phyloP scores from a whole-genome alignment of 257 asterid species.

The Petunia axillaris region DNA sequence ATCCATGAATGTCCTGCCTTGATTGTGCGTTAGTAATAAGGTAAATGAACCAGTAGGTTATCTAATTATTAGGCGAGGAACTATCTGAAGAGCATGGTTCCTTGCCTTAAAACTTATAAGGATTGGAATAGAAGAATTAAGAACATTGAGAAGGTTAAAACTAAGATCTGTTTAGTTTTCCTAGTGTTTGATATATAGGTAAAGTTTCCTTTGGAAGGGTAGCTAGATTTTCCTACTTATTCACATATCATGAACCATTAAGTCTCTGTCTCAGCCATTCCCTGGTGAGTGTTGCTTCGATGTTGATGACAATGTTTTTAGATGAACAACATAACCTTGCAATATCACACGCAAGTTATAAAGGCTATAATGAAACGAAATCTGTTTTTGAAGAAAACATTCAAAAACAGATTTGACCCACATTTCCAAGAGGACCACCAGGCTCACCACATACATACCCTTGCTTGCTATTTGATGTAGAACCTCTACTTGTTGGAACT shows the following conservation, averaged over 20 bases:
- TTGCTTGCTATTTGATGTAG: conserved; percentile 75
- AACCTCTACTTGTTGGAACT: conserved; percentile 65
- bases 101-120: conserved; percentile 16
- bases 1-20: conserved; percentile 9
- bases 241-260: background rate
- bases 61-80: background rate
- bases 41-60: conserved; percentile 5
- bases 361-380: background rate
- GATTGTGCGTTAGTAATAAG: background rate
- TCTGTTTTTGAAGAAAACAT: background rate
- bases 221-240: background rate
- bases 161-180: background rate
- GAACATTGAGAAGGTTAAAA: background rate
- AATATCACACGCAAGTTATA: background rate
- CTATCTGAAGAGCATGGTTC: background rate
- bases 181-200: background rate
- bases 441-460: conserved; percentile 48
- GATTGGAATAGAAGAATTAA: background rate
- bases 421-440: conserved; percentile 7
- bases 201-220: conserved; percentile 1
- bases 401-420: background rate
- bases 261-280: background rate
- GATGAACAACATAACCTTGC: conserved; percentile 1
- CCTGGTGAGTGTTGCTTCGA: background rate
- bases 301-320: background rate